A percentile compares a stretch with the other conserved stretches of the same genome.
phyloP scores from a whole-genome alignment of 352 stramenopile species.

The Pythium chondricola region DNA sequence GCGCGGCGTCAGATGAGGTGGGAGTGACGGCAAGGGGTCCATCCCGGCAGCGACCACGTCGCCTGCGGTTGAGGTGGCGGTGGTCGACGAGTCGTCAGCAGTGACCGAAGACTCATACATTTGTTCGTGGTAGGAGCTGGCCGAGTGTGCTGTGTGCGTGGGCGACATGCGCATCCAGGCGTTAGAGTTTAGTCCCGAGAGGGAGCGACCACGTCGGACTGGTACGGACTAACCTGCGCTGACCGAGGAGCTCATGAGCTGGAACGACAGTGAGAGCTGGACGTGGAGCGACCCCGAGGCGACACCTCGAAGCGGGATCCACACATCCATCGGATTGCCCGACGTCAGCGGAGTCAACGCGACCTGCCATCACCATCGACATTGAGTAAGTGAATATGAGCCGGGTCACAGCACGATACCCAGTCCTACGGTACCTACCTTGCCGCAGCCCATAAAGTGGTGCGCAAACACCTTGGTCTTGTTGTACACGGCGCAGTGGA shows the following conservation, averaged over 20 bases:
- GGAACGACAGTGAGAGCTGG: conserved; percentile 61
- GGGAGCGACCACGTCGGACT: neutral
- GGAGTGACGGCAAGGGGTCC: conserved; percentile 10
- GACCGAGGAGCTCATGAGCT: conserved; percentile 71
- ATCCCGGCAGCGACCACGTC: neutral
- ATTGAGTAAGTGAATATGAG: too few species aligned
- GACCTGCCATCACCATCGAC: too few species aligned
- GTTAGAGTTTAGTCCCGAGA: conserved; percentile 7
- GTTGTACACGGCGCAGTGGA: conserved; percentile 65
- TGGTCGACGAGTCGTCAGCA: neutral
- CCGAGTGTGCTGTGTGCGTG: conserved; percentile 26
- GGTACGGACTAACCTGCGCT: conserved; percentile 6
- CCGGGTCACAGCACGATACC: too few species aligned
- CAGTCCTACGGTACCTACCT: conserved; percentile 22
- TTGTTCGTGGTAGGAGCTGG: conserved; percentile 22
- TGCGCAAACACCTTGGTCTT: conserved; percentile 78
- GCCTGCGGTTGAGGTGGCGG: neutral
- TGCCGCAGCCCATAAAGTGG: conserved; percentile 64
- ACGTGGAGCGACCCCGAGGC: conserved; percentile 48
- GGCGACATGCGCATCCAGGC: conserved; percentile 20
- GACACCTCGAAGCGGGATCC: conserved; percentile 60
- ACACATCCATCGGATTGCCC: conserved; percentile 56
- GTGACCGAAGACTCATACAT: neutral
- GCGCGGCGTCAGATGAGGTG: conserved; percentile 23
- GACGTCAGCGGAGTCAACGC: conserved; percentile 48